phyloP scores from a whole-genome alignment of 2,329 filamentous ascomycete species.

The Hyphodiscus sp. region DNA sequence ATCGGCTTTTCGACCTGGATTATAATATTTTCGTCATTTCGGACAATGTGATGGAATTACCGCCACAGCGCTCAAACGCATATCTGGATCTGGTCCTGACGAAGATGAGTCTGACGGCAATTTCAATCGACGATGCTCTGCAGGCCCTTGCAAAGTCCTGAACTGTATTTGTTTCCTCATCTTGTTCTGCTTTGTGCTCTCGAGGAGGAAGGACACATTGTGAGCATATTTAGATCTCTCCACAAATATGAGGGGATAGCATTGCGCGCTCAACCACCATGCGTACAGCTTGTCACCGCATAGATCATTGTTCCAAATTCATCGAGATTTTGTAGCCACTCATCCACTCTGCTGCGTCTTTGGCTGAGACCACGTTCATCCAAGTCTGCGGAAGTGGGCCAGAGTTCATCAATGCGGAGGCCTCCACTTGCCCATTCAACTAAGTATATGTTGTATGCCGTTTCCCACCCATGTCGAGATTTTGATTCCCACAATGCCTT shows the following conservation, averaged over 20 bases:
- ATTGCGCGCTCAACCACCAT: background rate
- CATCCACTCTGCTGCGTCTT: slow-evolving; percentile 38
- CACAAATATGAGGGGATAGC: too few species aligned
- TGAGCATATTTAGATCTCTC: too few species aligned
- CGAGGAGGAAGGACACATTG: too few species aligned
- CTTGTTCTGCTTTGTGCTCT: too few species aligned
- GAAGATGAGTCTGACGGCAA: too few species aligned
- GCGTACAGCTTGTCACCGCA: background rate
- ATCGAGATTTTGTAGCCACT: slow-evolving; percentile 45
- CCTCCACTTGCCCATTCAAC: slow-evolving; percentile 12
- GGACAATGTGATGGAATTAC: background rate
- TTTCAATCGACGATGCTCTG: too few species aligned
- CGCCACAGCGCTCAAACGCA: background rate
- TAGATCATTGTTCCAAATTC: slow-evolving; percentile 37
- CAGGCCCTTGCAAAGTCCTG: too few species aligned
- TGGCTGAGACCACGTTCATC: background rate
- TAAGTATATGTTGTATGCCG: slow-evolving; percentile 28
- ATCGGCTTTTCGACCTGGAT: background rate
- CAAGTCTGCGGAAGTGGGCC: slow-evolving; percentile 9
- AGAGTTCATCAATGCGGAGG: background rate
- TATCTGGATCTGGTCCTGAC: too few species aligned
- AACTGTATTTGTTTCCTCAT: too few species aligned
- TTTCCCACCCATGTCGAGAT: slow-evolving; percentile 36
- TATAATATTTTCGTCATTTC: background rate
- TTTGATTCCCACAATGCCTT: slow-evolving; percentile 37